Evolutionary conservation across 2,329 filamentous ascomycete species (phyloP), one percentile per base, ranked within the genome.

Genomic region (Tolypocladium endophyticum): DNA sequence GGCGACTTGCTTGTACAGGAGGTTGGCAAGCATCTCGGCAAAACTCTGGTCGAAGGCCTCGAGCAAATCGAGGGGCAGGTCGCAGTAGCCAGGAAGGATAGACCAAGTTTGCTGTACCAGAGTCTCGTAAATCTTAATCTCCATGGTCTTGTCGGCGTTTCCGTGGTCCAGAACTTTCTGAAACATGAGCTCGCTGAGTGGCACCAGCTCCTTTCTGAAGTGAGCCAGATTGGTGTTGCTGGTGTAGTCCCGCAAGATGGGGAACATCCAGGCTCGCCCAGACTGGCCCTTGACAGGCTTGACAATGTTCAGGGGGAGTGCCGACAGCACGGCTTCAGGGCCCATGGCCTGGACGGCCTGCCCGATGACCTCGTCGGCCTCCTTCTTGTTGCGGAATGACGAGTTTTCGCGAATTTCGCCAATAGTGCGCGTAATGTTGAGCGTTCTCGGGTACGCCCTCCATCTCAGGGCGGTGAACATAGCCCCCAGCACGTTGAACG

Each of bases 71-170:
- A 96, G 75, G 1, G 94, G 93, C 58, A 97, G 78, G 71, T 97
- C 91, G 72, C 94, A 97, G 76, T 97, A 99, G 1, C 94, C 94
- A 0, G 94, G 93, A 20, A 99, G 81, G 57, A 89, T 87, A 0
- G 90, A 91, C 94, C 94, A 99, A 50, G 93, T 92, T 71, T 99
- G 94, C 66, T 95, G 89, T 11, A 99, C 90, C 5, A 99, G 79
- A 0, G 94, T 97, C 76, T 99, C 93, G 71, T 94, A 99, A 61
- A 99, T 95, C 79, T 99, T 99, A 70, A 94, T 84, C 72, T 97
- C 92, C 82, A 96, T 92, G 0, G 91, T 94, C 80, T 96, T 97
- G 70, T 93, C 89, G 18, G 85, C 86, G 28, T 84, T 78, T 18
- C 89, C 90, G 67, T 95, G 89, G 62, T 96, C 88, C 55, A 96